Conservation (phyloP, 2,329 filamentous ascomycete species). For the Tricladium varicosporioides region DNA sequence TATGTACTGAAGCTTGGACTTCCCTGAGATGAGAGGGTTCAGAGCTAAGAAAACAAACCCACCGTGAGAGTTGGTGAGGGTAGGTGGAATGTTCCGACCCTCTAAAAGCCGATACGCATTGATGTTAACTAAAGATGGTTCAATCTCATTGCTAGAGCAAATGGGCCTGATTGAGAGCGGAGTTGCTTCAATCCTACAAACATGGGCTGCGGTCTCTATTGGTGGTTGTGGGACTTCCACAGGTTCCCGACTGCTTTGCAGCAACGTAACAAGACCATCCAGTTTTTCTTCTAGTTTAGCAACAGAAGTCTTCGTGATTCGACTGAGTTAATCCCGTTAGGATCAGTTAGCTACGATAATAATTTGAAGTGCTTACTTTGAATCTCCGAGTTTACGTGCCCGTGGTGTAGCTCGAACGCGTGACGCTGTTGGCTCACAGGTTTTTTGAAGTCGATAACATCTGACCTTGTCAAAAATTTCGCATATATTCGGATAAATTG, state of each 20-base stretch:
- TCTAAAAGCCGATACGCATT: no score
- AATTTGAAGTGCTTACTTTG: neutral
- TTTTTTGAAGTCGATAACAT: neutral
- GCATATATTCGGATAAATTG: neutral
- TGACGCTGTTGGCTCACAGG: neutral
- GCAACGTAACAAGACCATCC: neutral
- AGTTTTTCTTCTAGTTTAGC: neutral
- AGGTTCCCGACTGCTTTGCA: neutral
- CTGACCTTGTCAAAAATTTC: neutral
- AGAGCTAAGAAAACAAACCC: no score
- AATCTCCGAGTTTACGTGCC: neutral
- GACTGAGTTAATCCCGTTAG: neutral
- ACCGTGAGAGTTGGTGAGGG: no score
- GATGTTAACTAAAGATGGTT: no score
- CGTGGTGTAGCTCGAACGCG: neutral
- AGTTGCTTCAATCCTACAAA: neutral
- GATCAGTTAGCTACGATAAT: neutral
- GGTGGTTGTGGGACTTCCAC: neutral
- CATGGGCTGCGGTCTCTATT: neutral
- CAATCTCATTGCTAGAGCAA: no score
- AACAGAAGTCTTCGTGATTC: neutral
- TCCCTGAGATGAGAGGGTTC: no score
- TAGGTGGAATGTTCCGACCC: no score
- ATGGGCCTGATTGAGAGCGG: no score
- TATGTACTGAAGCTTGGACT: no score